Evolutionary conservation across 495 filamentous ascomycete species (phyloP).

Genomic region (Neurospora terricola): DNA sequence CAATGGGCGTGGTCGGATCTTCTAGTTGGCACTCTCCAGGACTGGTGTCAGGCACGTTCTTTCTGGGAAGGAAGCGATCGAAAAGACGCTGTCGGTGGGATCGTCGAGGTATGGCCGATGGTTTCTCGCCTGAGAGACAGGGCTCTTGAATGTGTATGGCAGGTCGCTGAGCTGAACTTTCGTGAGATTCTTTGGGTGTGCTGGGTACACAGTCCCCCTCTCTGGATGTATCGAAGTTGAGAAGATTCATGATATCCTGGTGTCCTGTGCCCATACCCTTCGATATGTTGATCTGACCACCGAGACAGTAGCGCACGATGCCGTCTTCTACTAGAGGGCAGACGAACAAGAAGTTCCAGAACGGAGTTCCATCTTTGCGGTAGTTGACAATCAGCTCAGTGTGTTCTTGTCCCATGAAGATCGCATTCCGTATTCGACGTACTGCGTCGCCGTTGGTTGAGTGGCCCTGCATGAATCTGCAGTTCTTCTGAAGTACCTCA

Average conservation of each 20-base stretch:
- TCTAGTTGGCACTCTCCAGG: neutral
- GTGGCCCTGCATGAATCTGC: constrained; percentile 41
- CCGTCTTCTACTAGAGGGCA: constrained; percentile 39
- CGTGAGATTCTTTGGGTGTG: neutral
- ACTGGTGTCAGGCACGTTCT: neutral
- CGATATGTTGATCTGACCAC: constrained; percentile 48
- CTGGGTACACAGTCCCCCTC: constrained; percentile 1
- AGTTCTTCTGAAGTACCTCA: constrained; percentile 40
- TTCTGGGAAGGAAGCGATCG: neutral
- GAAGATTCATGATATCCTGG: constrained; percentile 39
- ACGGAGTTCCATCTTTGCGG: constrained; percentile 41
- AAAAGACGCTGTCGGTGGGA: neutral
- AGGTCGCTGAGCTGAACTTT: neutral
- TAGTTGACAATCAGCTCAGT: constrained; percentile 45
- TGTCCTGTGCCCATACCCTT: constrained; percentile 35
- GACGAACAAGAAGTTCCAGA: constrained; percentile 46
- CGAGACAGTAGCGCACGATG: constrained; percentile 37
- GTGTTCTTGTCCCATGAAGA: constrained; percentile 32
- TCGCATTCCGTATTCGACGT: constrained; percentile 29
- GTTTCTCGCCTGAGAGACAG: neutral
- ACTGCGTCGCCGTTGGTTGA: constrained; percentile 33
- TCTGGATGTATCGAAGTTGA: constrained; percentile 19
- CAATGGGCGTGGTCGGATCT: too few species aligned
- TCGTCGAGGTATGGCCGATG: neutral
- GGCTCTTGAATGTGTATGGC: neutral